phyloP scores from a whole-genome alignment of 208 protist genomes.

The Entamoeba dispar region DNA sequence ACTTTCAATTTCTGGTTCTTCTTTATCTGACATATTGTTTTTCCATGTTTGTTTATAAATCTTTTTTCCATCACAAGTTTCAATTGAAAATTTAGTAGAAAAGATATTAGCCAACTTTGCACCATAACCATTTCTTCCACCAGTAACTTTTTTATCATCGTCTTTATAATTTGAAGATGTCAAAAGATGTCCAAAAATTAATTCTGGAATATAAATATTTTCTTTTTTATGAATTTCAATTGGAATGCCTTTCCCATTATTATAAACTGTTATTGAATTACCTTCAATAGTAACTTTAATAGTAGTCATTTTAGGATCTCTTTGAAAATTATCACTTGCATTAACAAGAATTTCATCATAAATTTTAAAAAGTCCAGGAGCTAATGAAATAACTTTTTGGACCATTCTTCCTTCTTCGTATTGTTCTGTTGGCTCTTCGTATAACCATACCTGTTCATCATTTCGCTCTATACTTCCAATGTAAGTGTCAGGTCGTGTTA shows the following conservation, averaged over 20 bases:
- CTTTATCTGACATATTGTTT: conserved; percentile 79
- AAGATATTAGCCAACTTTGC: conserved; percentile 99
- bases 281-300: conserved; percentile 5
- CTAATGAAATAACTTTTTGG: neutral
- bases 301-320: conserved; percentile 44
- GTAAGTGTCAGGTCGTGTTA: conserved; percentile 94
- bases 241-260: conserved; percentile 15
- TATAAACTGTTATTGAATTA: conserved; percentile 1
- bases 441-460: neutral
- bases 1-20: conserved; percentile 57
- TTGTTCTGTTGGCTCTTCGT: neutral
- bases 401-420: neutral
- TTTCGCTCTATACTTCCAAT: conserved; percentile 55
- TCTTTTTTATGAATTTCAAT: conserved; percentile 47
- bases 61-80: conserved; percentile 63
- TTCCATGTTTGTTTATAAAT: conserved; percentile 61
- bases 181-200: conserved; percentile 97
- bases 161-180: conserved; percentile 97
- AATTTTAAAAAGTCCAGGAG: conserved; percentile 90
- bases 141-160: conserved; percentile 72
- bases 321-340: conserved; percentile 94
- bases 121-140: conserved; percentile 87
- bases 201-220: conserved; percentile 79
- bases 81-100: conserved; percentile 63
- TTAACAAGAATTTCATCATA: conserved; percentile 99